Conservation (phyloP, 257 asterid genomes). For the Capsicum pubescens region DNA sequence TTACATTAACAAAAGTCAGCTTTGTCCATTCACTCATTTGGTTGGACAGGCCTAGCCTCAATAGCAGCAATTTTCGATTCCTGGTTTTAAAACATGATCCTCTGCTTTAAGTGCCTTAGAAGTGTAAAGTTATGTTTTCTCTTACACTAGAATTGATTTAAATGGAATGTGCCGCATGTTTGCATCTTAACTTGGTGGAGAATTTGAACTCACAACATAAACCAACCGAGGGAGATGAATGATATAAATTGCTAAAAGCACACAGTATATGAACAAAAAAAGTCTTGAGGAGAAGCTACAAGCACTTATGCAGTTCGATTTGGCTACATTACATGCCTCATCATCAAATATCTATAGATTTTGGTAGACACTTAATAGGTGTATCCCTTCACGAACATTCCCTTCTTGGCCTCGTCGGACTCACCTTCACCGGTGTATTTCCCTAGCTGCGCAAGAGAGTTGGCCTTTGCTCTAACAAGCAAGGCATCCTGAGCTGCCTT, state of each 20-base stretch:
- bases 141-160: neutral
- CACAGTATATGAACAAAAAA: conserved; percentile 26
- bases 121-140: neutral
- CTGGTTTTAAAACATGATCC: neutral
- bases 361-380: conserved; percentile 45
- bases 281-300: conserved; percentile 29
- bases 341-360: conserved; percentile 26
- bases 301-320: conserved; percentile 32
- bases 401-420: conserved; percentile 75
- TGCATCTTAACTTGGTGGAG: neutral
- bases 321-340: conserved; percentile 42
- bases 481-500: conserved; percentile 68
- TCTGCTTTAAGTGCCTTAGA: neutral
- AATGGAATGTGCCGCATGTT: neutral
- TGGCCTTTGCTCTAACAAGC: conserved; percentile 66
- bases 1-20: neutral
- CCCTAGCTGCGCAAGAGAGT: conserved; percentile 82
- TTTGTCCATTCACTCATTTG: neutral
- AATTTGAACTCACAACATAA: neutral
- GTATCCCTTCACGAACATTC: conserved; percentile 69
- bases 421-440: conserved; percentile 77
- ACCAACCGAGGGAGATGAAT: neutral
- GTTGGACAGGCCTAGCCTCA: neutral
- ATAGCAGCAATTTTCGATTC: neutral
- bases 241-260: conserved; percentile 24